Conservation (phyloP, 1,284 basidiomycete genomes). For the Ceraceosorus bombacis region DNA sequence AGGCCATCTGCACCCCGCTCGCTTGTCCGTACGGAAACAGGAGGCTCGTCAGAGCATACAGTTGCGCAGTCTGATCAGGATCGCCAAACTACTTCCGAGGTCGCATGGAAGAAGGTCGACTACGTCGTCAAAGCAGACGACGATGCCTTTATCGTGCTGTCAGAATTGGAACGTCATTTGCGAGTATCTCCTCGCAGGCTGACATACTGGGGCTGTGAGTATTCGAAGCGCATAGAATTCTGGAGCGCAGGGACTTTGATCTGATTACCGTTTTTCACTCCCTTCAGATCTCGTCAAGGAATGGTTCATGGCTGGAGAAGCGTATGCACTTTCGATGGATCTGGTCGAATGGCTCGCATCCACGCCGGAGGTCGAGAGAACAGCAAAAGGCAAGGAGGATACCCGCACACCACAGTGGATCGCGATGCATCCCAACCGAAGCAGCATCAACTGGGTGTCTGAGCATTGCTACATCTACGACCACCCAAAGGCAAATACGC, state of each 20-base stretch:
- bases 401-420: conserved; percentile 92
- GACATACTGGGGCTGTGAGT: conserved; percentile 44
- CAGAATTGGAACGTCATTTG: conserved; percentile 45
- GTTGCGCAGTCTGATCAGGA: conserved; percentile 1
- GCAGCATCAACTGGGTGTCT: conserved; percentile 75
- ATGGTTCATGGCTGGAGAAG: conserved; percentile 89
- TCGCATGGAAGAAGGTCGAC: conserved; percentile 46
- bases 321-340: conserved; percentile 83
- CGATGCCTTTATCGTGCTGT: conserved; percentile 41
- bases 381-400: conserved; percentile 82
- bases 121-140: conserved; percentile 48
- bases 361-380: conserved; percentile 61
- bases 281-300: conserved; percentile 74
- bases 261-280: conserved; percentile 1
- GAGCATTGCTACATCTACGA: conserved; percentile 98
- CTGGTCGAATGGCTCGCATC: conserved; percentile 80
- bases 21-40: background rate
- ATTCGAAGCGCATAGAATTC: conserved; percentile 49
- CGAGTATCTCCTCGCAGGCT: conserved; percentile 38
- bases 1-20: conserved; percentile 10
- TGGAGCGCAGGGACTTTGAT: conserved; percentile 57
- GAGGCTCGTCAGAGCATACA: background rate
- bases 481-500: conserved; percentile 81
- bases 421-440: conserved; percentile 70
- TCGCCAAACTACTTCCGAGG: conserved; percentile 10